phyloP scores from a whole-genome alignment of 345 rosid species.

The Raphanus sativus region DNA sequence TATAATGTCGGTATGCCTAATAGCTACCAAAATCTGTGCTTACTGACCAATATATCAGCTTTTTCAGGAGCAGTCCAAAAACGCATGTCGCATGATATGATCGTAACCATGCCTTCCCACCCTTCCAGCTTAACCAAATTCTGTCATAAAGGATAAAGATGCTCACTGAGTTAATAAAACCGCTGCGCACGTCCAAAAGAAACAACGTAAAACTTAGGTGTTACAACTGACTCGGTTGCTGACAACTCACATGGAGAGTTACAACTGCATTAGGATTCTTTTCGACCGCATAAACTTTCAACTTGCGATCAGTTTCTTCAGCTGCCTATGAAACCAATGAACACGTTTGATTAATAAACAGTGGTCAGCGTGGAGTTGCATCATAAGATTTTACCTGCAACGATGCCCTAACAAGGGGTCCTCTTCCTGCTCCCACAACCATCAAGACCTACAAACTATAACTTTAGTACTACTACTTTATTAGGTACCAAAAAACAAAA shows the following conservation, averaged over 20 bases:
- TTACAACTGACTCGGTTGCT: not conserved
- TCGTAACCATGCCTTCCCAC: constrained; percentile 80
- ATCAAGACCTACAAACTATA: constrained; percentile 61
- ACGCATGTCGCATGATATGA: constrained; percentile 97
- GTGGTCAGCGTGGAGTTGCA: constrained; percentile 17
- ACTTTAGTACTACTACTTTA: constrained; percentile 10
- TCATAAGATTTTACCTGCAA: constrained; percentile 62
- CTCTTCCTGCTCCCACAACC: constrained; percentile 99
- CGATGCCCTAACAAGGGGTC: constrained; percentile 97
- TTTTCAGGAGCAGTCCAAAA: constrained; percentile 91
- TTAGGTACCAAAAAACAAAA: constrained; percentile 3
- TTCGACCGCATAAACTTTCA: constrained; percentile 92
- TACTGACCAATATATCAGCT: constrained; percentile 87
- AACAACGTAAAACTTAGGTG: constrained; percentile 1
- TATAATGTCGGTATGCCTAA: not conserved
- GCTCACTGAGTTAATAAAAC: not conserved
- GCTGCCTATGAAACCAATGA: constrained; percentile 65
- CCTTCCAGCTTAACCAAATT: constrained; percentile 89
- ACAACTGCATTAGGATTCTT: constrained; percentile 99
- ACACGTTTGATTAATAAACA: constrained; percentile 7
- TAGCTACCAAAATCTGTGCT: constrained; percentile 1
- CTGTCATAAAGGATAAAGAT: constrained; percentile 45
- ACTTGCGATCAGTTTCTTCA: constrained; percentile 83
- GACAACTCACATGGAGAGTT: constrained; percentile 84
- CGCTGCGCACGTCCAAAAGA: not conserved